Evolutionary conservation across 2,329 filamentous ascomycete species (phyloP).

Genomic region (Penicillium fuscoglaucum): DNA sequence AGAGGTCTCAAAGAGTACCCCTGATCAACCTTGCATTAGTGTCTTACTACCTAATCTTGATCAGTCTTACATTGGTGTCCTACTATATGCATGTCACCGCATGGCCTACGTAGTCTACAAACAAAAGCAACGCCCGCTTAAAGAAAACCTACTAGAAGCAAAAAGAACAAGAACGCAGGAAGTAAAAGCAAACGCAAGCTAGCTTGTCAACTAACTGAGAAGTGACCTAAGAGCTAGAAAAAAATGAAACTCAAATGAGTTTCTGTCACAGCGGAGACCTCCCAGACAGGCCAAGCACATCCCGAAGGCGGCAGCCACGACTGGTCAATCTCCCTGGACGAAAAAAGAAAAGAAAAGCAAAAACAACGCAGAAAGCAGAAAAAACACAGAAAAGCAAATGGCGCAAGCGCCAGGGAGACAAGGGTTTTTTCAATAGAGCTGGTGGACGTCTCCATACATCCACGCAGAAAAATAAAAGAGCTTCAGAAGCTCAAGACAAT

Average conservation of each 20-base stretch:
- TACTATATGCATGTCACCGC: background rate
- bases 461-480: background rate
- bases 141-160: background rate
- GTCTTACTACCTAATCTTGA: background rate
- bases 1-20: background rate
- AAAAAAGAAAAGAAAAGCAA: background rate
- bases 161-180: background rate
- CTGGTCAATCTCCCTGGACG: background rate
- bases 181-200: background rate
- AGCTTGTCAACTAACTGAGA: background rate
- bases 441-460: slow-evolving; percentile 5
- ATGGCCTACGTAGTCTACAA: background rate
- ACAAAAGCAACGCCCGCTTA: background rate
- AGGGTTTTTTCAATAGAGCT: background rate
- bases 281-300: background rate
- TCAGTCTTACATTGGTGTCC: background rate
- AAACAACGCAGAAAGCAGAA: background rate
- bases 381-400: background rate
- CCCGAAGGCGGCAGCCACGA: background rate
- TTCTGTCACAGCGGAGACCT: background rate
- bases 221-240: background rate
- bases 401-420: background rate
- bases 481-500: background rate
- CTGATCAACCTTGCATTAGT: background rate
- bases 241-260: background rate